Base-by-base conservation (phyloP, 257 asterid species). In the Scutellaria baicalensis region DNA sequence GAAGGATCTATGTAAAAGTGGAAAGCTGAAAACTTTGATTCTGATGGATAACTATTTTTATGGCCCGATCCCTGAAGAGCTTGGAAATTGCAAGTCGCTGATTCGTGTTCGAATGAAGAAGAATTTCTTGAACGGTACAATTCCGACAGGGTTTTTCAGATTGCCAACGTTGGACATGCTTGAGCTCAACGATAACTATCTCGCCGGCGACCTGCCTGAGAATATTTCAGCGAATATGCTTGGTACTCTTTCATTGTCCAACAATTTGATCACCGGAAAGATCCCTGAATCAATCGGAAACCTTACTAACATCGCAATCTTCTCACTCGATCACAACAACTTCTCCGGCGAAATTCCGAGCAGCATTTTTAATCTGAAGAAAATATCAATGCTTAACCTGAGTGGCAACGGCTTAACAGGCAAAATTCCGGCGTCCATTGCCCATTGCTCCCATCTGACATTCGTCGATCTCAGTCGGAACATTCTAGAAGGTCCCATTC, bases 261-360 rank as follows among this genome's bases (percentile, higher is more conserved):
- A 79, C 61, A 89, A 89, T 50, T 33, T 78, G 80, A 73, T 89
- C 20, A 44, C 85, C 0, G 95, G 95, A 27, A 69, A 59, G 33
- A 82, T 89, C 59, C 90, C 90, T 1, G 67, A 64, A 0, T 48
- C 81, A 0, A 75, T 87, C 1, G 90, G 95, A 59, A 79, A 79
- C 66, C 40, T 87, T 45, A 42, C 35, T 64, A 77, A 80, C n/a
- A 84, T 87, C 2, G 81, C 80, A 64, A 44, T 68, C 9, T 69
- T 89, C 0, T 75, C 78, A 0, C 85, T 87, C 6, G 90, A 84
- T 68, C 9, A 35, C 60, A 89, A 89, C 52, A 80, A 52, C 13
- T 73, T 89, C 10, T 65, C 59, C 13, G 95, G 92, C 6, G 85
- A 75, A 14, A 89, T 89, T 3, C 96, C 92, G 4, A n/a, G n/a